Conservation (phyloP, 2,329 filamentous ascomycete species). For the Claviceps pazoutovae region DNA sequence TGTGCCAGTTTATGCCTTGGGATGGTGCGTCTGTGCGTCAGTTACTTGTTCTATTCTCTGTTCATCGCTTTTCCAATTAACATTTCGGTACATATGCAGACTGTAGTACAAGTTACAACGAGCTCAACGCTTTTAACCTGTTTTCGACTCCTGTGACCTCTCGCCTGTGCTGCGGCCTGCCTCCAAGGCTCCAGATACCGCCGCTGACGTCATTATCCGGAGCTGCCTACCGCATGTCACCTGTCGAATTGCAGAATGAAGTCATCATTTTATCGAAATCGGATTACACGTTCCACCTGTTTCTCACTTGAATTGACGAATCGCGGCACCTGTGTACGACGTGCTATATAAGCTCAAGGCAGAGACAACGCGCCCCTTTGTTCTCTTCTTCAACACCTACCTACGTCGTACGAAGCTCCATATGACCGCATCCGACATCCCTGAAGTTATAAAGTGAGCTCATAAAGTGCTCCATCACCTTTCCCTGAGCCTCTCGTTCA, state of each 20-base stretch:
- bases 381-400: no score
- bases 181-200: background rate
- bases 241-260: background rate
- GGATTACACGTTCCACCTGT: background rate
- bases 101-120: no score
- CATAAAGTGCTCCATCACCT: background rate
- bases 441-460: background rate
- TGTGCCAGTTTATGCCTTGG: no score
- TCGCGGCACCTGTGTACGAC: background rate
- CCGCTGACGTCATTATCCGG: constrained; percentile 3
- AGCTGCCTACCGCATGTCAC: background rate
- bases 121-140: no score
- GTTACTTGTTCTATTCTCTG: no score
- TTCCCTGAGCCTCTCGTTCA: background rate
- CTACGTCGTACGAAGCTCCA: background rate
- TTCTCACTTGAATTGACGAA: background rate
- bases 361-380: no score
- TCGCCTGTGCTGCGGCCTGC: no score
- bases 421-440: background rate
- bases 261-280: constrained; percentile 3
- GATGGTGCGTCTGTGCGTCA: no score
- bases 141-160: no score
- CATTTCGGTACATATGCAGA: no score
- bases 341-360: no score
- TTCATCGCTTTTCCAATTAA: no score